A percentile compares a stretch with the other conserved stretches of the same genome.
Conservation (phyloP, 2,329 filamentous ascomycete genomes). For the Claviceps fusiformis region DNA sequence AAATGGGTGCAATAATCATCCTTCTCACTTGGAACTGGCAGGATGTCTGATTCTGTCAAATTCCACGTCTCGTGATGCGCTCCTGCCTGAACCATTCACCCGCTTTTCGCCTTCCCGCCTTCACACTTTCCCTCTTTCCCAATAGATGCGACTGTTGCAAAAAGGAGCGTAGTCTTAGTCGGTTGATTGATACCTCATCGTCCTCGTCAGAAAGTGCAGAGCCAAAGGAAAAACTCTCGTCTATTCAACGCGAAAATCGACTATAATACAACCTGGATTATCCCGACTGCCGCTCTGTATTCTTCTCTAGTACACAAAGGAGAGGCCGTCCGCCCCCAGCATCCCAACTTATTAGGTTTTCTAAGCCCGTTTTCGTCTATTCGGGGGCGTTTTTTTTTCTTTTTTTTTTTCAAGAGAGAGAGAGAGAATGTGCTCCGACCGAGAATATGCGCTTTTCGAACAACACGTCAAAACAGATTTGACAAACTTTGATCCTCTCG, state of each 20-base stretch:
- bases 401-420: no score
- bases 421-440: no score
- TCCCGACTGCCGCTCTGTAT: conserved; percentile 12
- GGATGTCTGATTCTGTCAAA: background rate
- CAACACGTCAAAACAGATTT: background rate
- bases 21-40: background rate
- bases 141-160: background rate
- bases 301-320: conserved; percentile 11
- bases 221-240: conserved; percentile 1
- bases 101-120: no score
- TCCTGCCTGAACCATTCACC: background rate
- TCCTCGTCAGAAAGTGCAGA: background rate
- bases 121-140: no score
- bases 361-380: background rate
- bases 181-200: background rate
- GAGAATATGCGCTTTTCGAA: conserved; percentile 1
- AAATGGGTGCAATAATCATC: background rate
- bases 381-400: background rate
- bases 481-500: background rate
- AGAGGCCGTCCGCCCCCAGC: conserved; percentile 2
- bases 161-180: no score
- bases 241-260: conserved; percentile 12
- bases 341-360: background rate
- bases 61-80: background rate
- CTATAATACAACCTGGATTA: conserved; percentile 18